These are phyloP conservation scores for Xylaria sp. DNA, from an alignment of 2,329 filamentous ascomycete genomes.

Conservation along the genomic window DNA sequence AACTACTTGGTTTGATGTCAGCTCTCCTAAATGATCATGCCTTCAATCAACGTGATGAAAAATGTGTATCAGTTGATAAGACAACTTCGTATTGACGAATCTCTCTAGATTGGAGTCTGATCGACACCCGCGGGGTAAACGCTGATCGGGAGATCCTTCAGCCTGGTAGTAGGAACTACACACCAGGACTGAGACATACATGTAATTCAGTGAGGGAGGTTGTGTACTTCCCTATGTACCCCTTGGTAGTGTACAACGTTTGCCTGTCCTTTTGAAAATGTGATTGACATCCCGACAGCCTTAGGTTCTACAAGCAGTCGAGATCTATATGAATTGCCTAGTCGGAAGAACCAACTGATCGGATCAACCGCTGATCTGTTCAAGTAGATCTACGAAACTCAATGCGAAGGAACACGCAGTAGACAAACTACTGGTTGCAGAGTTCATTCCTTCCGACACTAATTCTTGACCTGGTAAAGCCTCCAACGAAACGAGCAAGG, in stretches of 20 bases:
- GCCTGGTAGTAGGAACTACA: not conserved
- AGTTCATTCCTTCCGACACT: not conserved
- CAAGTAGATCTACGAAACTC: not conserved
- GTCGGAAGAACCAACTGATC: constrained; percentile 9
- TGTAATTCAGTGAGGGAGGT: not conserved
- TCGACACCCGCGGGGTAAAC: constrained; percentile 27
- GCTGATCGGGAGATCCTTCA: not conserved
- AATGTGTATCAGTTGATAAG: not conserved
- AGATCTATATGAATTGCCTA: not conserved
- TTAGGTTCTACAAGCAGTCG: too few relatives aligned
- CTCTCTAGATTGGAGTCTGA: constrained; percentile 8
- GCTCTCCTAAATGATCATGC: not conserved
- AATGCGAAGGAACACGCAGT: not conserved
- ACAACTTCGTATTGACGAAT: not conserved
- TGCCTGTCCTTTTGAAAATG: not conserved
- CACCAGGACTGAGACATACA: not conserved
- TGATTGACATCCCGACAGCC: not conserved
- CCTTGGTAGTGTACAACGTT: not conserved
- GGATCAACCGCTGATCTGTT: constrained; percentile 8
- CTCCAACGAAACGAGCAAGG: constrained; percentile 4
- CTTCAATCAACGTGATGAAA: not conserved
- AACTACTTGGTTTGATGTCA: not conserved
- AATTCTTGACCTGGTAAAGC: constrained; percentile 3
- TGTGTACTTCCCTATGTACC: not conserved
- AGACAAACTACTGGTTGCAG: constrained; percentile 7